Evolutionary conservation across 1,284 basidiomycete genomes (phyloP), one percentile per base, ranked within the genome.

Genomic region (Polyporus tsugae): DNA sequence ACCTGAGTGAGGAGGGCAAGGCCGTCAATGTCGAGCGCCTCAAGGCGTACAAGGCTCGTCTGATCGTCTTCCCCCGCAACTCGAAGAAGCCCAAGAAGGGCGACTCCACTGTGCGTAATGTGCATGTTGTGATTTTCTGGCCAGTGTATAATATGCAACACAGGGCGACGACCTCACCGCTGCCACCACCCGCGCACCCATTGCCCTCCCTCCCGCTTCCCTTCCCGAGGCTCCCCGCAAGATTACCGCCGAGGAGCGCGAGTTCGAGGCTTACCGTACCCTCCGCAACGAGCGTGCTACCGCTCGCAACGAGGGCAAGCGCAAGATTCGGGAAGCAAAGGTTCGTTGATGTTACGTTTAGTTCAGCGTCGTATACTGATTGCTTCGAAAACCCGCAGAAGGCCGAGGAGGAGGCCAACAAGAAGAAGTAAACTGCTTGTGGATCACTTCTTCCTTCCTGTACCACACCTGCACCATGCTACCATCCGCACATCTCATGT

Each of bases 1-100:
- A 98, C 87, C 82, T 96, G 85, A 96, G 94, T 80, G 97, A 98
- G 87, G 97, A 99, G 90, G 95, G 95, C 81, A 96, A 98, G 85
- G 89, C 92, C 79, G 80, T 98, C 81, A 99, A 99, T 84, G 93
- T 98, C 67, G 95, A 97, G 84, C 89, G 97, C 79, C 87, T 99
- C 82, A 91, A 95, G 85, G 94, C 94, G 61, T 99, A 99, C 94
- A 95, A 95, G 87, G 83, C 87, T 71, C 90, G 89, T 72, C 80
- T 95, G 77, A 89, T 95, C 73, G 93, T 99, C 84, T 97, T 99
- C 92, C 97, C 97, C 81, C 92, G 95, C 84, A 97, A 98, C 85
- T 87, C 93, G 73, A 90, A 92, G 84, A 98, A 99, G 88, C 92
- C 95, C 82, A 98, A 98, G 89, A 93, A 94, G 88, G 94, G 94